phyloP scores from a whole-genome alignment of 208 protist genomes.

The Wallacemonas sp. region DNA sequence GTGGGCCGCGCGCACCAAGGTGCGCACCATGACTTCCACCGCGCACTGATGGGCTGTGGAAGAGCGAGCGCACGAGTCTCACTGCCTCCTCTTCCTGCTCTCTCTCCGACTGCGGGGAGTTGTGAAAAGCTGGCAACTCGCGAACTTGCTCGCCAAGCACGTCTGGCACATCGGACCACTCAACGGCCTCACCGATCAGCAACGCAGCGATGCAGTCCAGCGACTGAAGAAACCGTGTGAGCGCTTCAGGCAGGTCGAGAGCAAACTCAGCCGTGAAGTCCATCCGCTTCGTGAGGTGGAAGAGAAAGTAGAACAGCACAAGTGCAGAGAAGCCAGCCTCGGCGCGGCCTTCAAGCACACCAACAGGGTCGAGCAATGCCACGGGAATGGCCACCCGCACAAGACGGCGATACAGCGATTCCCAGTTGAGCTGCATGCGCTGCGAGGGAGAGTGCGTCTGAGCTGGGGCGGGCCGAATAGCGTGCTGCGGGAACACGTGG shows the following conservation, averaged over 20 bases:
- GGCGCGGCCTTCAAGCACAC: constrained; percentile 31
- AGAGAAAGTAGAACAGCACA: constrained; percentile 81
- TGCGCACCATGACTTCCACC: no score
- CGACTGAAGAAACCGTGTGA: constrained; percentile 71
- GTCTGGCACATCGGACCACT: constrained; percentile 46
- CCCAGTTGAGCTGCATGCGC: constrained; percentile 57
- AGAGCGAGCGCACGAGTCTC: constrained; percentile 17
- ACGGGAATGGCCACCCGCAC: constrained; percentile 53
- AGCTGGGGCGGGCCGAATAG: constrained; percentile 49
- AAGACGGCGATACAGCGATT: constrained; percentile 46
- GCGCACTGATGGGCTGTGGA: constrained; percentile 2
- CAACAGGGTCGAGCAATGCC: constrained; percentile 38
- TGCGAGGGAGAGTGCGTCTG: constrained; percentile 69
- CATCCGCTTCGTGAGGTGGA: constrained; percentile 63
- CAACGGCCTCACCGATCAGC: constrained; percentile 56
- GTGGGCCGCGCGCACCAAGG: no score
- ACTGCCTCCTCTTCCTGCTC: constrained; percentile 31
- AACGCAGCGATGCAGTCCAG: constrained; percentile 72
- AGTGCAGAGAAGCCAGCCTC: constrained; percentile 69
- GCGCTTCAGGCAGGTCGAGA: constrained; percentile 52
- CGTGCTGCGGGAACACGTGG: constrained; percentile 57
- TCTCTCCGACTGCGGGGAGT: constrained; percentile 8
- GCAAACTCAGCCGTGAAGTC: constrained; percentile 84
- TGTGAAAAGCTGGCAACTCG: constrained; percentile 26
- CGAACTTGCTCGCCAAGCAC: constrained; percentile 39